Conservation (phyloP, 371 early-diverging fungal genomes). For the Phascolomyces articulosus region DNA sequence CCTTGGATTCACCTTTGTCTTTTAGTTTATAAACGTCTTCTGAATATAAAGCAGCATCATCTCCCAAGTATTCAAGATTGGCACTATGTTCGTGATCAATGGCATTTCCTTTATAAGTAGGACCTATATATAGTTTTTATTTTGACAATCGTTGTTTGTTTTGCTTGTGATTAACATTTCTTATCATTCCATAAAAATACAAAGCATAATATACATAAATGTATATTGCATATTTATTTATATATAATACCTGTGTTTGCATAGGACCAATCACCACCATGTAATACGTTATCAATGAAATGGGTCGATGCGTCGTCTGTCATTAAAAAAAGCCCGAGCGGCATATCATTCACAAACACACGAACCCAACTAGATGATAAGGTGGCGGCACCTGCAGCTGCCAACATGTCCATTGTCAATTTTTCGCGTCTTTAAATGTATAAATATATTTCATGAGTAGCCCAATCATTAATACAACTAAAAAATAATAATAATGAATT, state of each 20-base stretch:
- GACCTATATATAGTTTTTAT: constrained; percentile 21
- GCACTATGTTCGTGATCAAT: constrained; percentile 29
- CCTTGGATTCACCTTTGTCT: constrained; percentile 35
- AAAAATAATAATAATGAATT: not conserved
- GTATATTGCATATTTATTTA: not conserved
- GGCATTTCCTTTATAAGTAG: constrained; percentile 47
- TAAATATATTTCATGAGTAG: too few relatives aligned
- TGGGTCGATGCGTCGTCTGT: constrained; percentile 57
- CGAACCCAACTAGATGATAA: constrained; percentile 54
- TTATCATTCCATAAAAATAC: too few relatives aligned
- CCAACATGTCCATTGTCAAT: constrained; percentile 46
- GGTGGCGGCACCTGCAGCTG: constrained; percentile 55
- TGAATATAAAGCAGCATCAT: constrained; percentile 34
- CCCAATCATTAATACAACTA: not conserved
- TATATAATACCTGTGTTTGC: constrained; percentile 26
- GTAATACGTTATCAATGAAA: constrained; percentile 44
- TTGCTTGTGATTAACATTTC: too few relatives aligned
- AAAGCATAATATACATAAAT: not conserved
- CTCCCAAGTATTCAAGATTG: constrained; percentile 43
- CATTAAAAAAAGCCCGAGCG: constrained; percentile 55
- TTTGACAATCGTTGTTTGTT: not conserved
- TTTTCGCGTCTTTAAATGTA: constrained; percentile 45
- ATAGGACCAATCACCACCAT: constrained; percentile 33
- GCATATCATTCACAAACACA: constrained; percentile 51
- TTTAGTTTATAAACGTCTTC: constrained; percentile 46